A percentile compares a stretch with the other conserved stretches of the same genome.
Evolutionary conservation across 2,329 filamentous ascomycete species (phyloP).

Genomic region (Botrytis aclada): DNA sequence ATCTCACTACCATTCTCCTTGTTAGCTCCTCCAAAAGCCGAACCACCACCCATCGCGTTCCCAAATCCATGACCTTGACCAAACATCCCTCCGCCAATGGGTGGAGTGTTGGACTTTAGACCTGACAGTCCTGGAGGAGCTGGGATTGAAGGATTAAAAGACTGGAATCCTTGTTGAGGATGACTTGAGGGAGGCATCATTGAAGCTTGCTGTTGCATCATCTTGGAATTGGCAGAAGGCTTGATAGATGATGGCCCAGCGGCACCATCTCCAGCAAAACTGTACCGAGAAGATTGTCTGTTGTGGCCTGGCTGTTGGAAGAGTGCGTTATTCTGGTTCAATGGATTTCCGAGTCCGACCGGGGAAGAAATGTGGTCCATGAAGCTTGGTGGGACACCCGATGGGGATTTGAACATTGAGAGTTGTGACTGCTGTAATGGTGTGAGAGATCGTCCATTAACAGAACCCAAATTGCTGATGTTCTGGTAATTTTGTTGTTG

Average conservation of each 20-base stretch:
- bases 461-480: conserved; percentile 53
- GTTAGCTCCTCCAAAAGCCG: conserved; percentile 59
- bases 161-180: conserved; percentile 61
- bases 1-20: conserved; percentile 74
- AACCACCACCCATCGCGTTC: conserved; percentile 54
- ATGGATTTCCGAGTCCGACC: conserved; percentile 47
- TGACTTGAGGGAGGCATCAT: conserved; percentile 67
- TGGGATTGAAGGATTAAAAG: conserved; percentile 81
- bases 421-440: conserved; percentile 75
- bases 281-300: conserved; percentile 82
- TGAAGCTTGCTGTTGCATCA: conserved; percentile 82
- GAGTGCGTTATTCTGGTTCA: conserved; percentile 46
- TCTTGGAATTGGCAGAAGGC: conserved; percentile 71
- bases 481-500: conserved; percentile 47
- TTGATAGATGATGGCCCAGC: conserved; percentile 63
- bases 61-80: conserved; percentile 84
- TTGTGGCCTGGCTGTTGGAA: conserved; percentile 67
- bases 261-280: conserved; percentile 75
- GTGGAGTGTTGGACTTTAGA: conserved; percentile 91
- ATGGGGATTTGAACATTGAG: conserved; percentile 47
- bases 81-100: conserved; percentile 81
- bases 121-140: conserved; percentile 77
- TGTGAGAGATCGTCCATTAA: conserved; percentile 70
- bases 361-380: conserved; percentile 56
- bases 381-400: conserved; percentile 44